A percentile compares a stretch with the other conserved stretches of the same genome.
phyloP scores from a whole-genome alignment of 1,284 basidiomycete species.

The Cronartium quercuum region DNA sequence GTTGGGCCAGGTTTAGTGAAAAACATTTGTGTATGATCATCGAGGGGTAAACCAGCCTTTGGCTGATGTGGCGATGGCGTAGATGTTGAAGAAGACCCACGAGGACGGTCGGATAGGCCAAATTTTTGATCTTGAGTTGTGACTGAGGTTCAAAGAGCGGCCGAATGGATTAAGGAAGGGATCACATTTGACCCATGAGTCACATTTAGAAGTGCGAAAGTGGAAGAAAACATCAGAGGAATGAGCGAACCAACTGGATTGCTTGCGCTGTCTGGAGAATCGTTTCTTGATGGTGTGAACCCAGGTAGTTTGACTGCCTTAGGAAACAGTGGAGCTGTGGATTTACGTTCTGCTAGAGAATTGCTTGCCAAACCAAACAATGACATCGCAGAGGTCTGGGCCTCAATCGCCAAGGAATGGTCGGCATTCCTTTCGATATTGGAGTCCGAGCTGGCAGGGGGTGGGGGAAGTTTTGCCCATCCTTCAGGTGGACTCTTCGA shows the following conservation, averaged over 20 bases:
- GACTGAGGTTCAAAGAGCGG: background rate
- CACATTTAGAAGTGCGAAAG: no score
- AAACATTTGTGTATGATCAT: background rate
- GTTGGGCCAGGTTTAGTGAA: slow-evolving; percentile 5
- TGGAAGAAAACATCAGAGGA: no score
- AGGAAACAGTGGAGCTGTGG: no score
- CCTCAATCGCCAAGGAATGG: background rate
- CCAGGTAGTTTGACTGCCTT: no score
- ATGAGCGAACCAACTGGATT: no score
- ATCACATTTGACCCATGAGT: background rate
- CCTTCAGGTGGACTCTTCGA: background rate
- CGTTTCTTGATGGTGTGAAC: no score
- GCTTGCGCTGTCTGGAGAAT: no score
- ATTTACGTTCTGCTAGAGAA: background rate
- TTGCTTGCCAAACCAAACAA: background rate
- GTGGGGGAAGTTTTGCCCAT: background rate
- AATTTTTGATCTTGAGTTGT: no score
- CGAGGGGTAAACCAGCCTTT: background rate
- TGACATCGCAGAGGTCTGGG: background rate
- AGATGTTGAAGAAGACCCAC: no score
- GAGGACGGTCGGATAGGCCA: no score
- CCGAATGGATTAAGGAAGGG: background rate
- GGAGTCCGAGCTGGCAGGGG: background rate
- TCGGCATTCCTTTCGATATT: background rate
- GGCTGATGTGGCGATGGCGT: background rate